Evolutionary conservation across 2,329 filamentous ascomycete species (phyloP), one percentile per base, ranked within the genome.

Genomic region (Cladosporium phlei): DNA sequence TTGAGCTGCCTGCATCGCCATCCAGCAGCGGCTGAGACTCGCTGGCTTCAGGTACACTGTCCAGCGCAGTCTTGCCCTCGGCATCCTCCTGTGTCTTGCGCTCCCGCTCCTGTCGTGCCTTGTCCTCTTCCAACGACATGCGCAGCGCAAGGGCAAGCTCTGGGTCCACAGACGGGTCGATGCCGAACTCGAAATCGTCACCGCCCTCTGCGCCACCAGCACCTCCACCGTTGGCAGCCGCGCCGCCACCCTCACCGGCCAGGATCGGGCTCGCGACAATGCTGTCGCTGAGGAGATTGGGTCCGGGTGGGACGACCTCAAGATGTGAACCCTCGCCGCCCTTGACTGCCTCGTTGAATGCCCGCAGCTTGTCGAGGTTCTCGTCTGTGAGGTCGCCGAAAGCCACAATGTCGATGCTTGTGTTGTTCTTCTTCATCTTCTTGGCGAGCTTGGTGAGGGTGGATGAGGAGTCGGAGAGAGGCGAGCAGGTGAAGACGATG

Each of bases 91-190:
- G 78, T 57, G 87, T 84, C 57, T 87, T 84, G 53, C 85, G 87
- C 62, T 85, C 82, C 70, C 88, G 88, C 67, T 95, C 90, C 69
- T 94, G 84, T 60, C 93, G 77, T 52, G 90, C 90, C 73, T 94
- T 94, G 70, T 98, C 93, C 66, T 98, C 93, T 67, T 98, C 93
- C 79, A 95, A 88, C 69, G 88, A 95, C 88, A 98, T 95, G 54
- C 93, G 83, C 65, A 98, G 74, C 43, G 93, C 93, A 57, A 98
- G 80, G 17, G 93, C 93, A 62, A 98, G 74, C 68, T 98, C 93
- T 3, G 93, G 93, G 64, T 98, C 93, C 61, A 90, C 78, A 45
- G 84, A 85, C 11, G 91, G 90, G 67, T 97, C 93, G 56, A 95
- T 88, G 54, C 87, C 88, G 64, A 94, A 94, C 58, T 89, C 86